Conservation (phyloP, 768 basidiomycete species). For the Tricholoma flavovirens region DNA sequence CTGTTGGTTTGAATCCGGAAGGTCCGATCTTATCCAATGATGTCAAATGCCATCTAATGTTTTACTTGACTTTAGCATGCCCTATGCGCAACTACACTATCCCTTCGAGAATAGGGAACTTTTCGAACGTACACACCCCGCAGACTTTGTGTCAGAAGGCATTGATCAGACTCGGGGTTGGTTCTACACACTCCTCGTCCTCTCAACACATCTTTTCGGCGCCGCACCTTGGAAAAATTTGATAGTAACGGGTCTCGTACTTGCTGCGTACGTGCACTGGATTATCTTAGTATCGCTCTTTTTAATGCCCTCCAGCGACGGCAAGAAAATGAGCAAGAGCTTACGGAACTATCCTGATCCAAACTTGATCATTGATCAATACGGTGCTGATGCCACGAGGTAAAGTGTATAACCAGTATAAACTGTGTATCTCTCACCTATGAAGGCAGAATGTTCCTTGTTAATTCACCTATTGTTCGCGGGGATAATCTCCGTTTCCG, state of each 20-base stretch:
- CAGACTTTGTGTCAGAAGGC: slow-evolving; percentile 96
- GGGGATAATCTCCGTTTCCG: slow-evolving; percentile 97
- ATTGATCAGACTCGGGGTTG: slow-evolving; percentile 99
- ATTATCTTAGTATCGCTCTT: background rate
- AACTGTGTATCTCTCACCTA: slow-evolving; percentile 1
- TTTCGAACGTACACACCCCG: slow-evolving; percentile 84
- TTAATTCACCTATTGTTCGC: slow-evolving; percentile 97
- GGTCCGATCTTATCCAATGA: slow-evolving; percentile 40
- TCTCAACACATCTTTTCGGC: slow-evolving; percentile 93
- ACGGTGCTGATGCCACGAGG: slow-evolving; percentile 95
- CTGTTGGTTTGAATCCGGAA: slow-evolving; percentile 99
- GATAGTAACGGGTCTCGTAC: slow-evolving; percentile 92
- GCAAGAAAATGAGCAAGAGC: slow-evolving; percentile 99
- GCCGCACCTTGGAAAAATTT: slow-evolving; percentile 97
- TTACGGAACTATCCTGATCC: slow-evolving; percentile 97
- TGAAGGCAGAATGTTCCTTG: slow-evolving; percentile 80
- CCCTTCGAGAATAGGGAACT: slow-evolving; percentile 94
- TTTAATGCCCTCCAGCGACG: slow-evolving; percentile 52
- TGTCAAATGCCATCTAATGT: background rate
- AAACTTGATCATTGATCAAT: slow-evolving; percentile 79
- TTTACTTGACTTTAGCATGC: slow-evolving; percentile 66
- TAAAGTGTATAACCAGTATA: slow-evolving; percentile 19
- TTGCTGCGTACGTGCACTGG: slow-evolving; percentile 70
- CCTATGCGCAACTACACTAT: slow-evolving; percentile 95
- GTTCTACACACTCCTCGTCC: slow-evolving; percentile 97